Base-by-base conservation (phyloP, 805 yeast genomes). In the Ogataea pini region DNA sequence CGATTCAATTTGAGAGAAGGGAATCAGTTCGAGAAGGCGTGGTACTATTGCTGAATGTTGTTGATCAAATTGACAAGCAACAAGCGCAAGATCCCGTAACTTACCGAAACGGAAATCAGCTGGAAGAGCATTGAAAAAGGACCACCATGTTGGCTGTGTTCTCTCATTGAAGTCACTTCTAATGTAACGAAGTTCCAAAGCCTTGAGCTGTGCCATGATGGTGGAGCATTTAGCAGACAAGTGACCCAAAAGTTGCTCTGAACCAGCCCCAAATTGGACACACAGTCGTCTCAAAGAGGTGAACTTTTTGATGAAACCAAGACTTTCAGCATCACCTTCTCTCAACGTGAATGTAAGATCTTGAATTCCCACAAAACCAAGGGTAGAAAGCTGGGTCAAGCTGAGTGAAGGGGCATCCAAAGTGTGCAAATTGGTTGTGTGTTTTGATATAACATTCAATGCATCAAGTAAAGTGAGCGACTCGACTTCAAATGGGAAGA, bases 141-240 rank as follows among this genome's bases (percentile, higher is more conserved):
- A 46, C 31, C 51, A 51, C 69, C 69, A 64, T 12, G 64, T 53
- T 9, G 60, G 57, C 2, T 49, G 47, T 6, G 56, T 41, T 2
- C 44, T 8, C 41, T 61, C 62, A 39, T 63, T 63, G 33, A 61
- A 62, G 22, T 58, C 67, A 3, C 48, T 46, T 40, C 49, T 56
- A 10, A 55, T 46, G 34, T 52, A 57, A 7, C 52, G 53, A 19
- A 63, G 20, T 32, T 52, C 54, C 13, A 63, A 46, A 7, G 47
- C 38, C 24, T 48, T 27, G 20, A 63, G 44, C 8, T 46, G 32
- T 8, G 24, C 9, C 7, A 55, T 29, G n/a, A 43, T 36, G 2
- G 51, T 46, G 14, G 36, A 14, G 10, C 18, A 62, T 28, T 7
- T 44, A 36, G 2, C 1, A 3, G 59, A 43, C 2, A 63, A 24